Evolutionary conservation across 768 basidiomycete genomes (phyloP).

Genomic region (Suillus occidentalis): DNA sequence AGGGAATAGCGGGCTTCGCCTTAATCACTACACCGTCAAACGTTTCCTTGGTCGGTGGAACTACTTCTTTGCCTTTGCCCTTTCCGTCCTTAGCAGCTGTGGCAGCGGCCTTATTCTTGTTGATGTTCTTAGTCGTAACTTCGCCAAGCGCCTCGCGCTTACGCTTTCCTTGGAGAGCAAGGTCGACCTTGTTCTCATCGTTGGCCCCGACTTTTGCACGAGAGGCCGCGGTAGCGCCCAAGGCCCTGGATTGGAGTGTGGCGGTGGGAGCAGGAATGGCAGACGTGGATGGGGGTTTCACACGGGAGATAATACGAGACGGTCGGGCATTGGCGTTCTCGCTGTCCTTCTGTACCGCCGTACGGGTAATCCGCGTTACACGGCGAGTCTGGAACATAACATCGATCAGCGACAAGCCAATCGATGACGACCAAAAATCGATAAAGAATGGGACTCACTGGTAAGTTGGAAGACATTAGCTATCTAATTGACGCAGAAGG

Average conservation of each 20-base stretch:
- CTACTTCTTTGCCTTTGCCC: constrained; percentile 51
- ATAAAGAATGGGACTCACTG: constrained; percentile 33
- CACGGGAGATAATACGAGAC: constrained; percentile 57
- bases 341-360: constrained; percentile 54
- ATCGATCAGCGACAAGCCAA: not conserved
- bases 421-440: not conserved
- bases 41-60: constrained; percentile 42
- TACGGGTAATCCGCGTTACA: constrained; percentile 56
- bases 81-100: constrained; percentile 44
- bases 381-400: constrained; percentile 55
- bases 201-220: constrained; percentile 25
- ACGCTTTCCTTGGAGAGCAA: constrained; percentile 57
- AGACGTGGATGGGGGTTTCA: constrained; percentile 53
- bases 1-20: constrained; percentile 37
- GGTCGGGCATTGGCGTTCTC: constrained; percentile 73
- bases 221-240: constrained; percentile 40
- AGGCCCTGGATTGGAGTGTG: constrained; percentile 40
- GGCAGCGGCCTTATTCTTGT: constrained; percentile 38
- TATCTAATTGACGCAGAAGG: constrained; percentile 6
- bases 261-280: constrained; percentile 31
- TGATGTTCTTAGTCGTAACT: constrained; percentile 58
- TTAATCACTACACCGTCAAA: constrained; percentile 68
- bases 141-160: constrained; percentile 78
- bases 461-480: constrained; percentile 45
- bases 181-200: constrained; percentile 46